Percentiles rank a stretch among this genome's conserved stretches.
phyloP scores from a whole-genome alignment of 73 alveolate species.

The Durusdinium trenchii region DNA sequence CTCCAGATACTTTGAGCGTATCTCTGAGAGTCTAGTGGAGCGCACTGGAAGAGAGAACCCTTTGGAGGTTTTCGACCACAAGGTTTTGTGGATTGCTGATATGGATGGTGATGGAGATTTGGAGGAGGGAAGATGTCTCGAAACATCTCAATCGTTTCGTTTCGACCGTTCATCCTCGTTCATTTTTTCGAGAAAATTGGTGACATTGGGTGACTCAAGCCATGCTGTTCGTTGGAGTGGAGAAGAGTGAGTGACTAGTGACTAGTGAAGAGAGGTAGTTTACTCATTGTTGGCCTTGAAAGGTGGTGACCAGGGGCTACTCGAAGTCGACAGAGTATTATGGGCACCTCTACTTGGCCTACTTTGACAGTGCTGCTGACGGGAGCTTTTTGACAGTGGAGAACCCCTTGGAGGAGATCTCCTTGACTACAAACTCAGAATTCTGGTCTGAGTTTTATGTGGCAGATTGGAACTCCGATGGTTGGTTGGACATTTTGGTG shows the following conservation, averaged over 20 bases:
- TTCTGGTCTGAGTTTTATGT: background rate
- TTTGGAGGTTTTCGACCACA: background rate
- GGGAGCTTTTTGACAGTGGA: background rate
- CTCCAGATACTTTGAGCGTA: conserved; percentile 28
- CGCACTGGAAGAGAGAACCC: conserved; percentile 1
- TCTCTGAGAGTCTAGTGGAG: background rate
- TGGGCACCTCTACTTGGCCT: background rate
- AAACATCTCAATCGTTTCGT: no score
- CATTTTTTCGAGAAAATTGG: no score
- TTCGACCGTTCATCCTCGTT: no score
- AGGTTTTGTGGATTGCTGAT: background rate
- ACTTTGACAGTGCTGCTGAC: background rate
- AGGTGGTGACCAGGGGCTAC: background rate
- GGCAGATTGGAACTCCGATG: conserved; percentile 16
- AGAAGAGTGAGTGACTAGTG: no score
- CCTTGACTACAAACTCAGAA: background rate
- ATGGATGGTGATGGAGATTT: conserved; percentile 42
- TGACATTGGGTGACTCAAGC: no score
- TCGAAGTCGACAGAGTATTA: background rate
- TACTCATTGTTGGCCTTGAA: no score
- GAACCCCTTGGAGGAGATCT: background rate
- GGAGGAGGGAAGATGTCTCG: no score
- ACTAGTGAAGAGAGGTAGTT: no score
- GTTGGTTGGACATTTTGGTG: background rate
- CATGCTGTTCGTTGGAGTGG: no score